phyloP scores from a whole-genome alignment of 2,329 filamentous ascomycete genomes.

The Diaporthe eres region DNA sequence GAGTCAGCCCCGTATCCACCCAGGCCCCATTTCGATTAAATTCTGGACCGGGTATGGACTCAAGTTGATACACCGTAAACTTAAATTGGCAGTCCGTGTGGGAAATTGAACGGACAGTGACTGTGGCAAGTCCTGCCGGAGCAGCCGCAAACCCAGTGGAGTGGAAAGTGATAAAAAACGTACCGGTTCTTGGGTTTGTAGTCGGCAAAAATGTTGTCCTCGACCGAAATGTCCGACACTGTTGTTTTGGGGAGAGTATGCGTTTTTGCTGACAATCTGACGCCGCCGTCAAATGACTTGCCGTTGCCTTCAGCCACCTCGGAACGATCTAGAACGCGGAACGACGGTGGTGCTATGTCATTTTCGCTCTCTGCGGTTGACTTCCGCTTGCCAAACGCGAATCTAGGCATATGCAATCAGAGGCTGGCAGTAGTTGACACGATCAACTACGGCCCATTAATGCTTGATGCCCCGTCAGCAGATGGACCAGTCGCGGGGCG shows the following conservation, averaged over 20 bases:
- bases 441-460: constrained; percentile 43
- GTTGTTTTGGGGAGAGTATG: constrained; percentile 56
- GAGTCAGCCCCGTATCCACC: constrained; percentile 54
- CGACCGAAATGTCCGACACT: constrained; percentile 54
- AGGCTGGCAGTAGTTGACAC: constrained; percentile 41
- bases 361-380: constrained; percentile 69
- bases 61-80: constrained; percentile 42
- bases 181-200: constrained; percentile 69
- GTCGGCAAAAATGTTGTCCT: constrained; percentile 72
- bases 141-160: constrained; percentile 35
- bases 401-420: constrained; percentile 72
- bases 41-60: constrained; percentile 43
- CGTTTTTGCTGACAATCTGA: constrained; percentile 56
- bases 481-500: constrained; percentile 25
- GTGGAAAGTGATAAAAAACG: constrained; percentile 49
- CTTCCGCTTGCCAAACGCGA: constrained; percentile 72
- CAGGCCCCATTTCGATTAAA: constrained; percentile 41
- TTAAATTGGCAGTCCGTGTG: constrained; percentile 41
- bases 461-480: constrained; percentile 35
- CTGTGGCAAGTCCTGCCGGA: constrained; percentile 33
- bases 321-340: constrained; percentile 70
- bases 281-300: constrained; percentile 67
- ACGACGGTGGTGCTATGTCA: constrained; percentile 66
- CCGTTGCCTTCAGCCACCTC: constrained; percentile 55
- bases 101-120: constrained; percentile 38